Evolutionary conservation across 805 yeast genomes (phyloP), one percentile per base, ranked within the genome.

Genomic region (Wickerhamiella alocasiicola): DNA sequence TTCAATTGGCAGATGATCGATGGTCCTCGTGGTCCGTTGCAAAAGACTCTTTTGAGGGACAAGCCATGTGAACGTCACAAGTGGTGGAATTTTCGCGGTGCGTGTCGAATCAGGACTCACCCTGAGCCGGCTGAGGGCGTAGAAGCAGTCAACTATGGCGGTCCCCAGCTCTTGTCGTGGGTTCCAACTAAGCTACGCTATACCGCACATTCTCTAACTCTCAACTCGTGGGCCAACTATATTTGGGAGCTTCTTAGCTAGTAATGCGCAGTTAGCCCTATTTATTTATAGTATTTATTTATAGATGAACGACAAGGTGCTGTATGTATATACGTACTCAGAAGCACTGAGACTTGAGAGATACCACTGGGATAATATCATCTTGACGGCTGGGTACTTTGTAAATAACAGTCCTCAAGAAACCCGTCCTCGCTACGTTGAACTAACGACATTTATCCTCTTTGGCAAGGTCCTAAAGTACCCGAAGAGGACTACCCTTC

Each of bases 21-120:
- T 52, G 98, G 98, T 0, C 98, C 98, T 2, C 64, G 71, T 1
- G 98, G 98, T 0, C 98, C 98, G 1, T 58, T 91, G 39, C 65
- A 68, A 42, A 88, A 88, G 60, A 79, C 84, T 53, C 64, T 91
- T 41, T 58, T 68, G 36, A 67, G 98, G 31, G 57, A 63, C 1
- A 69, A 74, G 12, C 76, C 91, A 1, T 88, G 98, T 56, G 93
- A 85, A 55, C 63, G 87, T 26, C 67, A 74, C 46, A 85, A 83
- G 56, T 84, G 95, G 95, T 88, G 94, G 91, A 87, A 88, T 55
- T 68, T 83, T 50, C 71, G 83, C 74, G 69, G 73, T 43, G 78
- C 84, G 2, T 88, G 98, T 61, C 80, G 80, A 9, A 74, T 87
- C 5, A 66, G 95, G 43, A 67, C 72, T 41, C 74, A 75, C 50